phyloP scores from a whole-genome alignment of 768 basidiomycete genomes.

The Pseudohyphozyma bogoriensis region DNA sequence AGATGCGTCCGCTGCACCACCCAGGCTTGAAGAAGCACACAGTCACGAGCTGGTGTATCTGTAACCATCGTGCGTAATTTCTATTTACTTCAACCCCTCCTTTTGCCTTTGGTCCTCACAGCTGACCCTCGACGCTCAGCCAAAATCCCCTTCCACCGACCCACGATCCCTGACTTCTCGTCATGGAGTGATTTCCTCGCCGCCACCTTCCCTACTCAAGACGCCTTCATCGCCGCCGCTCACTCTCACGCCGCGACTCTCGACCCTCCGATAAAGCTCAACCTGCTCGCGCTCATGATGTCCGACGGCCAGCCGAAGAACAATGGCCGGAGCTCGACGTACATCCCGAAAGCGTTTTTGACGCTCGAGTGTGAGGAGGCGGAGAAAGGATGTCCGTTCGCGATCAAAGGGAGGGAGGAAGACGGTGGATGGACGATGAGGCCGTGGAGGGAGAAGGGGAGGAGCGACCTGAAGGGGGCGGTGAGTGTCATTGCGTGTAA shows the following conservation, averaged over 20 bases:
- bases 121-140: not conserved
- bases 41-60: not conserved
- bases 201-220: not conserved
- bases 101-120: not conserved
- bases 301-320: not conserved
- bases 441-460: slow-evolving; percentile 1
- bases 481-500: not conserved
- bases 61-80: not conserved
- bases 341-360: not conserved
- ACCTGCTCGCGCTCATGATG: slow-evolving; percentile 2
- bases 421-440: not conserved
- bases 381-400: not conserved
- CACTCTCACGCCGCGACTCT: not conserved
- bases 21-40: not conserved
- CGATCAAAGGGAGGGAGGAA: slow-evolving; percentile 1
- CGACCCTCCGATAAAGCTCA: not conserved
- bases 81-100: not conserved
- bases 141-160: not conserved
- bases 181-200: not conserved
- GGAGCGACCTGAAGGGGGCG: not conserved
- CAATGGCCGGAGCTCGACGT: not conserved
- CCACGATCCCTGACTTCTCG: not conserved
- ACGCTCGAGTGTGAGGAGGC: slow-evolving; percentile 1
- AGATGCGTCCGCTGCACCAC: not conserved
- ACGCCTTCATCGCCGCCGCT: not conserved